These are phyloP conservation scores for Remersonia thermophila DNA, from an alignment of 2,329 filamentous ascomycete genomes.

Conservation along the genomic window DNA sequence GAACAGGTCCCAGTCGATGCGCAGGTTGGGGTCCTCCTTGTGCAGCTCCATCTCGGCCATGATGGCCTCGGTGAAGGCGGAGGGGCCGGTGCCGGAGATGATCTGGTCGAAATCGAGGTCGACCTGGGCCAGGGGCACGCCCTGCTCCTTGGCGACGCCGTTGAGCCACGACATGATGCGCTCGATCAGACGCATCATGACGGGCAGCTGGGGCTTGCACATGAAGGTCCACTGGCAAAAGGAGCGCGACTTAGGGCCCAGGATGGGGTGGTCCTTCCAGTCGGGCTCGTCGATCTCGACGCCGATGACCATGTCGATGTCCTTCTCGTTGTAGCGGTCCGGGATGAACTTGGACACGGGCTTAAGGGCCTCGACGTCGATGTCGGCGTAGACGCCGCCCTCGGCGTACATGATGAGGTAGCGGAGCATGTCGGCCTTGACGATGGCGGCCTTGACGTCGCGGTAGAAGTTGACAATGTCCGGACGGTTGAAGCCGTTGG, in stretches of 20 bases:
- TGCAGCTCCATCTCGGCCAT: conserved; percentile 48
- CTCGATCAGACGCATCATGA: conserved; percentile 57
- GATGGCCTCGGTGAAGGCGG: conserved; percentile 55
- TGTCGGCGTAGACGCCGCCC: conserved; percentile 40
- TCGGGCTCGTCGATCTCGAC: conserved; percentile 60
- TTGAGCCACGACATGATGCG: conserved; percentile 56
- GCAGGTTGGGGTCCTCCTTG: conserved; percentile 24
- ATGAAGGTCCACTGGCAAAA: conserved; percentile 71
- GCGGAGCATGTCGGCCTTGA: conserved; percentile 53
- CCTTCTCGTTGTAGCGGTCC: conserved; percentile 46
- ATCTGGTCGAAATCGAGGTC: conserved; percentile 59
- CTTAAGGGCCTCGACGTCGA: conserved; percentile 31
- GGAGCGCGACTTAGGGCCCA: conserved; percentile 55
- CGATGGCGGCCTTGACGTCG: conserved; percentile 48
- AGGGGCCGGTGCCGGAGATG: conserved; percentile 60
- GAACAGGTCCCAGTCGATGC: conserved; percentile 50
- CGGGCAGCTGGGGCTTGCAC: conserved; percentile 52
- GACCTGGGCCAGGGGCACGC: conserved; percentile 46
- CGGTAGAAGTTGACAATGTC: conserved; percentile 53
- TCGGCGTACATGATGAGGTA: conserved; percentile 58
- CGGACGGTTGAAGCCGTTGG: conserved; percentile 50
- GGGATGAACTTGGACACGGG: conserved; percentile 43
- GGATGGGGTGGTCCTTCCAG: conserved; percentile 49
- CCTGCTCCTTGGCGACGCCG: conserved; percentile 45
- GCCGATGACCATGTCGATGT: conserved; percentile 59